Percentiles rank a stretch among this genome's conserved stretches.
Evolutionary conservation across 164 flowering plant species (phyloP).

Genomic region (Vitis cinerea): DNA sequence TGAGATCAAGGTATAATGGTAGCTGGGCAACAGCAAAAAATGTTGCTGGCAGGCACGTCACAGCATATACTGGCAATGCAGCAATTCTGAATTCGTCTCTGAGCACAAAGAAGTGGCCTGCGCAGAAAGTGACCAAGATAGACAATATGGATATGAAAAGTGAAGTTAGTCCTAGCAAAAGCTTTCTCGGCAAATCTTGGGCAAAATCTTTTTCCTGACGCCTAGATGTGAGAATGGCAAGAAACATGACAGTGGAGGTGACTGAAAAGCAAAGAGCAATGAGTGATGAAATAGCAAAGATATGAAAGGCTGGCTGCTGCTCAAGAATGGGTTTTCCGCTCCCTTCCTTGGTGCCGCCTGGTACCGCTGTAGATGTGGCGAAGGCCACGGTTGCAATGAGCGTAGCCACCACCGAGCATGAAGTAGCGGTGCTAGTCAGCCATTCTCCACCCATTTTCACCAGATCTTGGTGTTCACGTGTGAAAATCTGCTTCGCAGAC

Average conservation of each 20-base stretch:
- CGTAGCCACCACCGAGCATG: constrained; percentile 26
- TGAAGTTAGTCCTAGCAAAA: constrained; percentile 20
- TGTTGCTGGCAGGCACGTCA: constrained; percentile 10
- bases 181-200: constrained; percentile 17
- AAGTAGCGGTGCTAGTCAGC: constrained; percentile 23
- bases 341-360: constrained; percentile 19
- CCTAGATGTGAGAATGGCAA: constrained; percentile 22
- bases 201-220: constrained; percentile 16
- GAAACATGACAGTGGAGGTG: constrained; percentile 20
- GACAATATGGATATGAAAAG: constrained; percentile 23
- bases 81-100: neutral
- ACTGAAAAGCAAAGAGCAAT: constrained; percentile 27
- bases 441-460: constrained; percentile 11
- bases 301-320: constrained; percentile 8
- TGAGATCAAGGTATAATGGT: constrained; percentile 18
- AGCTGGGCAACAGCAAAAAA: constrained; percentile 10
- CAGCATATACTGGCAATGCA: constrained; percentile 10
- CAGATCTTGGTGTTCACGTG: constrained; percentile 4
- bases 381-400: constrained; percentile 32
- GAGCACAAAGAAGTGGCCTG: constrained; percentile 16
- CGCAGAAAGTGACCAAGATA: constrained; percentile 28
- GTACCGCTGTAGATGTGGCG: constrained; percentile 20
- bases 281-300: constrained; percentile 24
- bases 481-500: constrained; percentile 17
- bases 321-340: constrained; percentile 17